Conservation (phyloP, 163 green algal genomes). For the Picocystis sp. region DNA sequence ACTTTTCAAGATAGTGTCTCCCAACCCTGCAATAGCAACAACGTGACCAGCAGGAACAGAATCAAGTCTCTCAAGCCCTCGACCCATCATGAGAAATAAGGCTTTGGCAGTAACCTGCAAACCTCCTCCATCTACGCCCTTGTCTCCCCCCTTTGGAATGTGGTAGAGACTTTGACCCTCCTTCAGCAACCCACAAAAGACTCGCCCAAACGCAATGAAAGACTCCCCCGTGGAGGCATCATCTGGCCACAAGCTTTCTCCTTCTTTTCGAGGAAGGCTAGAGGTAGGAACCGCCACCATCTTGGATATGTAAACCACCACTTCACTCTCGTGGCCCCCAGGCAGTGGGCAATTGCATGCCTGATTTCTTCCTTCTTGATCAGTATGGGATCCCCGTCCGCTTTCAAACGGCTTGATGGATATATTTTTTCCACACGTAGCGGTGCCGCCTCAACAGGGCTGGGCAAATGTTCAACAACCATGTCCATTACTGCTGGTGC, state of each 20-base stretch:
- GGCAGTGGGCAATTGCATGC: constrained; percentile 15
- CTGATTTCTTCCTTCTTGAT: no score
- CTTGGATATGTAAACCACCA: constrained; percentile 85
- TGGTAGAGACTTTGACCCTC: constrained; percentile 64
- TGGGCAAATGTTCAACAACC: constrained; percentile 60
- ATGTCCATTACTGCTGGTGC: constrained; percentile 65
- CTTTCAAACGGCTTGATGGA: no score
- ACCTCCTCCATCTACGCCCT: constrained; percentile 3
- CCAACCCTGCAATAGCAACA: constrained; percentile 62
- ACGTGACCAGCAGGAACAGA: constrained; percentile 72
- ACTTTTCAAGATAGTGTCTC: constrained; percentile 64
- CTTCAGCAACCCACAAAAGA: constrained; percentile 65
- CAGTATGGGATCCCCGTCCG: no score
- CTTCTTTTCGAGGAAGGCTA: constrained; percentile 23
- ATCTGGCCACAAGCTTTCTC: constrained; percentile 12
- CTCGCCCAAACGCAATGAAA: constrained; percentile 86
- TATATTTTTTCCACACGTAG: no score
- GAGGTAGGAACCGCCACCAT: constrained; percentile 67
- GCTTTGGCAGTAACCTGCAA: neutral
- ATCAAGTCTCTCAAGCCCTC: constrained; percentile 41
- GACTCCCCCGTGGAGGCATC: constrained; percentile 24
- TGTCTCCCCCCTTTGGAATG: constrained; percentile 52
- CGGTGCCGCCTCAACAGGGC: constrained; percentile 20
- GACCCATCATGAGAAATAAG: constrained; percentile 71
- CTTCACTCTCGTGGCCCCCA: constrained; percentile 26